These are phyloP conservation scores for Musa beccarii DNA, from an alignment of 176 grass and related monocot genomes.

Conservation along the genomic window DNA sequence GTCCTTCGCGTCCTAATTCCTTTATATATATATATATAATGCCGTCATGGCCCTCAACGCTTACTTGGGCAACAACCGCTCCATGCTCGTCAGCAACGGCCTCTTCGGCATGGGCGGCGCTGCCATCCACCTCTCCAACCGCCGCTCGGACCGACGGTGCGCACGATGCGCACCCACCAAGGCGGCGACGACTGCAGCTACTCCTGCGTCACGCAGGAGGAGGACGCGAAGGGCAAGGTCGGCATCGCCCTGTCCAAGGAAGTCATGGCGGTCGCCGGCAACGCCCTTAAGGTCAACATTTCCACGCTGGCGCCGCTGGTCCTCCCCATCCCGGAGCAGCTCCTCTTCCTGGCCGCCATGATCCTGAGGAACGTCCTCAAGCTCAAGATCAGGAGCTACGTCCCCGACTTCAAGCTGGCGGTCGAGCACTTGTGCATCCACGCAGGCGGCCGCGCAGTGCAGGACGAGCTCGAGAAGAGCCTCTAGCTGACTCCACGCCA, in stretches of 20 bases:
- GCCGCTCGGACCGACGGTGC: slow-evolving; percentile 36
- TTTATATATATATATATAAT: no score
- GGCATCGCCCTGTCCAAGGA: slow-evolving; percentile 74
- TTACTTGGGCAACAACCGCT: no score
- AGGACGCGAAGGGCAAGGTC: slow-evolving; percentile 45
- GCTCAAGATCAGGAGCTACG: slow-evolving; percentile 7
- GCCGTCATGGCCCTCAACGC: no score
- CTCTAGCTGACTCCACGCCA: not conserved
- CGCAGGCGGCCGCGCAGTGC: slow-evolving; percentile 28
- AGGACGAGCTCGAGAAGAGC: slow-evolving; percentile 14
- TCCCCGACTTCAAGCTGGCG: slow-evolving; percentile 30
- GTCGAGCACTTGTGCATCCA: slow-evolving; percentile 99
- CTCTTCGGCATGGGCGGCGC: no score
- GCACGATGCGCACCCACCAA: slow-evolving; percentile 68
- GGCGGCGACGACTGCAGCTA: slow-evolving; percentile 61
- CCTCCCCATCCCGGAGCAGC: slow-evolving; percentile 71
- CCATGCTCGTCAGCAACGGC: no score
- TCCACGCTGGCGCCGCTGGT: slow-evolving; percentile 17
- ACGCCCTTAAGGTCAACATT: slow-evolving; percentile 85
- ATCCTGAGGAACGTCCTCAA: slow-evolving; percentile 59
- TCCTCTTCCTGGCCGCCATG: slow-evolving; percentile 59
- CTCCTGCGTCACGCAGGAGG: slow-evolving; percentile 68
- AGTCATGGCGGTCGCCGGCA: slow-evolving; percentile 68
- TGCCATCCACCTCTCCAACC: not conserved
- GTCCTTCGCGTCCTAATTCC: no score